phyloP scores from a whole-genome alignment of 2,329 filamentous ascomycete species.

The Metarhizium sp. region DNA sequence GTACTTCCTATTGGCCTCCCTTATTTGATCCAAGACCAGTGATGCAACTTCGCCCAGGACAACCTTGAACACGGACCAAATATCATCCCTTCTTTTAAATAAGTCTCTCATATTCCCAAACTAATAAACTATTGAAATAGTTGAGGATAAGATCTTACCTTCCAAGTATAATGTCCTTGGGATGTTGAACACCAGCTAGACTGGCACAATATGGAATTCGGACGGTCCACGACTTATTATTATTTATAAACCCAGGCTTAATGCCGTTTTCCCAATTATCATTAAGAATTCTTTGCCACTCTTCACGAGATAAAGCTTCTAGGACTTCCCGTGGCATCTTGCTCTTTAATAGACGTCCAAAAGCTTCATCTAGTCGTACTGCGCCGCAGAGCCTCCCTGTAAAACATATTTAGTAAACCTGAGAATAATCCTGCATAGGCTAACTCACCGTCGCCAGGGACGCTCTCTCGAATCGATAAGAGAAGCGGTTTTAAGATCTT shows the following conservation, averaged over 20 bases:
- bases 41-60: too few relatives aligned
- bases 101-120: too few relatives aligned
- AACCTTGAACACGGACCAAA: too few relatives aligned
- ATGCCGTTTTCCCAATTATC: conserved; percentile 18
- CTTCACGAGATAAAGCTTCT: not conserved
- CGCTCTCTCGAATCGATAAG: conserved; percentile 24
- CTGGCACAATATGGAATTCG: conserved; percentile 10
- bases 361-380: conserved; percentile 29
- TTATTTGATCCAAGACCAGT: too few relatives aligned
- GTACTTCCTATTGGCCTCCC: not conserved
- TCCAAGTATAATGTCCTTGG: not conserved
- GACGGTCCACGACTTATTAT: conserved; percentile 7
- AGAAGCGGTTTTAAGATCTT: too few relatives aligned
- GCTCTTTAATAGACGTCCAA: conserved; percentile 15
- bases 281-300: not conserved
- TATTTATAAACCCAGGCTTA: conserved; percentile 14
- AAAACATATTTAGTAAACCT: too few relatives aligned
- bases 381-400: conserved; percentile 31
- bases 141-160: too few relatives aligned
- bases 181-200: not conserved
- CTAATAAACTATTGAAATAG: too few relatives aligned
- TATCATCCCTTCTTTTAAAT: too few relatives aligned
- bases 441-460: conserved; percentile 26
- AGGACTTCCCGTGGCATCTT: conserved; percentile 10
- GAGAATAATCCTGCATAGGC: too few relatives aligned